Evolutionary conservation across 2,329 filamentous ascomycete genomes (phyloP).

Genomic region (Alternaria conjuncta): DNA sequence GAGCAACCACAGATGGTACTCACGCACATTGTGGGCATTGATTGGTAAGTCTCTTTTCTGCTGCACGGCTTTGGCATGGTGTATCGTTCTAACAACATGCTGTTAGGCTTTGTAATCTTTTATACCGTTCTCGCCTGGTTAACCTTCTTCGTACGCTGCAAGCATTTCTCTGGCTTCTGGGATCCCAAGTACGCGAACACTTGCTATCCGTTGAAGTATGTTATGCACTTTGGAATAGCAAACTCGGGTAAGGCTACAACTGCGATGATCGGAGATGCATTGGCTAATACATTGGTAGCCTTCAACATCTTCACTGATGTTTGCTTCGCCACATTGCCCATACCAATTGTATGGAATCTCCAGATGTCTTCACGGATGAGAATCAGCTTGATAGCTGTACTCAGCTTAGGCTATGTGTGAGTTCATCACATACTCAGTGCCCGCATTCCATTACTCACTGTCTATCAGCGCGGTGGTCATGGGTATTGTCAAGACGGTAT

Average conservation of each 20-base stretch:
- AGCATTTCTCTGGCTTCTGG: neutral
- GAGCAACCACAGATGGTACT: constrained; percentile 2
- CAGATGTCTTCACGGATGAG: neutral
- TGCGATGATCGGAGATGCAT: neutral
- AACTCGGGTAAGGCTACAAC: neutral
- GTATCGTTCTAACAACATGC: neutral
- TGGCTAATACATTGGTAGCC: neutral
- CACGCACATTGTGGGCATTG: neutral
- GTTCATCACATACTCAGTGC: neutral
- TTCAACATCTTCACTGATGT: constrained; percentile 10
- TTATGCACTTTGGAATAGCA: neutral
- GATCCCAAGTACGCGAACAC: neutral
- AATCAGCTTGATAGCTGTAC: neutral
- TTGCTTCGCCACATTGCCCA: constrained; percentile 1
- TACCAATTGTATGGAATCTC: constrained; percentile 3
- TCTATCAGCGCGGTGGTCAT: neutral
- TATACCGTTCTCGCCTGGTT: neutral
- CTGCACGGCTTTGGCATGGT: neutral
- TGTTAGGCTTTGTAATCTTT: neutral
- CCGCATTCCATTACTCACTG: neutral
- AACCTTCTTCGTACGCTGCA: constrained; percentile 1
- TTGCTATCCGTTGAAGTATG: neutral
- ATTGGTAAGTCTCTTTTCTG: constrained; percentile 2
- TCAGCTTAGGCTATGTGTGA: constrained; percentile 1
- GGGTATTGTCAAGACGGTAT: neutral